Base-by-base conservation (phyloP, 2,329 filamentous ascomycete species). In the Aspergillus sp. region DNA sequence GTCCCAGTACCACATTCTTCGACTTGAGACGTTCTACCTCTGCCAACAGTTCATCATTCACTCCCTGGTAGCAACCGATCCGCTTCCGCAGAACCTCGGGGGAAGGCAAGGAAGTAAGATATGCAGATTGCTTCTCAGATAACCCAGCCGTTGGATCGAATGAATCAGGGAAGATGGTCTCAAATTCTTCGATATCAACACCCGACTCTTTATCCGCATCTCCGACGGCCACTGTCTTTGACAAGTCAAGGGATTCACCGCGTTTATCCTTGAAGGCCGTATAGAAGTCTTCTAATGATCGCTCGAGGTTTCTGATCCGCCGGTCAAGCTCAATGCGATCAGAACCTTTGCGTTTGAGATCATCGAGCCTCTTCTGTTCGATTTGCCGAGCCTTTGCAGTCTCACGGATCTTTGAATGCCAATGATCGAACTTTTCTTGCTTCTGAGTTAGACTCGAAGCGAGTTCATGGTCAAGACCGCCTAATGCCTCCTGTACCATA, bases 401-500 rank as follows among this genome's bases (percentile, higher is more conserved):
- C 48, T 88, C 85, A 43, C 89, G 85, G 45, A 98, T 84, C 22
- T 85, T 84, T 38, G 81, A 75, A 67, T 96, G 91, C 32, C 94
- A 82, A 13, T 83, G 78, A 62, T 96, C 90, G 46, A 97, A 85
- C 25, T 84, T 80, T 44, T 85, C 78, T 70, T 96, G 90, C 64
- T 95, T 95, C 41, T 85, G 77, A 58, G 85, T 86, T 53, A 95
- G 82, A 65, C 91, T 88, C 43, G 82, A 76, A 48, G 88, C 85
- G 64, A 96, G 91, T 41, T 88, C 83, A 39, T 83, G 78, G 44
- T 90, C 83, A 4, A 90, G 87, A 57, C 90, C 84, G 39, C 82
- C 83, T 19, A 98, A 77, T 43, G 95, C 83, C 55, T 88, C 84
- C 39, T 87, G 88, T 60, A 96, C 90, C 44, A 90, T 86, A 83